These are phyloP conservation scores for Candida sonorensis DNA, from an alignment of 805 yeast genomes.

Conservation along the genomic window DNA sequence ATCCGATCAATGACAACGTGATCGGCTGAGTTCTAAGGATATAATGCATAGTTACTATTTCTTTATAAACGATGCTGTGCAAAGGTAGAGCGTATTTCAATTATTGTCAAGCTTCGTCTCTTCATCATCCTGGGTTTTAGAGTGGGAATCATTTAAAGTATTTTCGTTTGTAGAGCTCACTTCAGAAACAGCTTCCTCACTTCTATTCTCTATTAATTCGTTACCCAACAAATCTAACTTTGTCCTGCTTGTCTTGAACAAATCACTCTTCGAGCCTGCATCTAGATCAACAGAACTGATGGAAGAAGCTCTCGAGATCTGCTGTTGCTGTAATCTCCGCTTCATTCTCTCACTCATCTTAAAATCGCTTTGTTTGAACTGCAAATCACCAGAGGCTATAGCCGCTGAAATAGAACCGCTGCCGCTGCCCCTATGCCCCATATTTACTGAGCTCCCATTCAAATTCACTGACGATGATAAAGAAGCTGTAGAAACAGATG, in stretches of 20 bases:
- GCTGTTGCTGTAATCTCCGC: conserved; percentile 18
- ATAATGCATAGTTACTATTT: too few relatives aligned
- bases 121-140: too few relatives aligned
- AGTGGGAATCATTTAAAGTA: too few relatives aligned
- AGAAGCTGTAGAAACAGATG: conserved; percentile 7
- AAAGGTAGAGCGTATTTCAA: too few relatives aligned
- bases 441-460: conserved; percentile 3
- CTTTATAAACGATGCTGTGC: too few relatives aligned
- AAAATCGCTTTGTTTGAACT: conserved; percentile 18
- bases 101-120: too few relatives aligned
- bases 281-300: conserved; percentile 16
- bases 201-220: conserved; percentile 12
- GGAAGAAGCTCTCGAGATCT: conserved; percentile 15
- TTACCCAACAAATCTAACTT: conserved; percentile 11
- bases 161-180: conserved; percentile 12
- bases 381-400: conserved; percentile 9
- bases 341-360: conserved; percentile 26
- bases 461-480: conserved; percentile 7
- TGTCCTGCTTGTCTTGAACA: conserved; percentile 13
- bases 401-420: conserved; percentile 3
- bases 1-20: too few relatives aligned
- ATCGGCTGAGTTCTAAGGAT: too few relatives aligned
- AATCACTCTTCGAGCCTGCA: conserved; percentile 16
- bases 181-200: conserved; percentile 5
- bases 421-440: background rate